A percentile compares a stretch with the other conserved stretches of the same genome.
phyloP scores from a whole-genome alignment of 768 basidiomycete genomes.

The Mycena alexandri region DNA sequence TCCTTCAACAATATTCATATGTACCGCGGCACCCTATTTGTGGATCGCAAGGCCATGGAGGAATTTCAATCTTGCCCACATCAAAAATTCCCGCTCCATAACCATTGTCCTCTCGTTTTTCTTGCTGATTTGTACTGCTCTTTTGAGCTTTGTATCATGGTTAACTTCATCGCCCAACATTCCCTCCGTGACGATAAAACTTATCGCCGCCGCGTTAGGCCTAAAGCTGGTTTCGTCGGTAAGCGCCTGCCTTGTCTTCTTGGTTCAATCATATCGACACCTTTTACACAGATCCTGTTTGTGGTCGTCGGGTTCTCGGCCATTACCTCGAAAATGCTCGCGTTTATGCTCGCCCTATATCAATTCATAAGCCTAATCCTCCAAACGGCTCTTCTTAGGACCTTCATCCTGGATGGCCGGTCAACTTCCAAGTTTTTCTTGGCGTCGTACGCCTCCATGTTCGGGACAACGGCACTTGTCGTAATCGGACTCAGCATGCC shows the following conservation, averaged over 20 bases:
- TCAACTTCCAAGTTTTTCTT: constrained; percentile 26
- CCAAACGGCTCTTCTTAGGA: constrained; percentile 29
- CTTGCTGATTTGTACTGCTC: constrained; percentile 13
- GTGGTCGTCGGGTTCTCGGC: constrained; percentile 8
- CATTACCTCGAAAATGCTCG: constrained; percentile 6
- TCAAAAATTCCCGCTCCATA: constrained; percentile 11
- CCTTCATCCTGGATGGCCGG: constrained; percentile 20
- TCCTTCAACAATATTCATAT: constrained; percentile 22
- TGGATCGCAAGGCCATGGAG: constrained; percentile 25
- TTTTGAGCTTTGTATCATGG: constrained; percentile 29
- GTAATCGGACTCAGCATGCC: constrained; percentile 30
- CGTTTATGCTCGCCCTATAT: constrained; percentile 29
- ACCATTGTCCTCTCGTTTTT: constrained; percentile 11
- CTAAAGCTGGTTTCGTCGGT: constrained; percentile 19
- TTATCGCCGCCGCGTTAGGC: constrained; percentile 20
- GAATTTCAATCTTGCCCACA: neutral
- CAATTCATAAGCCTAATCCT: constrained; percentile 28
- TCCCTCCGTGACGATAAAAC: constrained; percentile 17
- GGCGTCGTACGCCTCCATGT: constrained; percentile 12
- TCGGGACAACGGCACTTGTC: constrained; percentile 15
- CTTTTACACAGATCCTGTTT: constrained; percentile 4
- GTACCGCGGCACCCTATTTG: constrained; percentile 9
- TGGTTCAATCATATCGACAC: neutral
- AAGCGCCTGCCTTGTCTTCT: neutral
- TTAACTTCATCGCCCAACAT: constrained; percentile 11